phyloP scores from a whole-genome alignment of 2,329 filamentous ascomycete species.

The Thielaviopsis musarum region DNA sequence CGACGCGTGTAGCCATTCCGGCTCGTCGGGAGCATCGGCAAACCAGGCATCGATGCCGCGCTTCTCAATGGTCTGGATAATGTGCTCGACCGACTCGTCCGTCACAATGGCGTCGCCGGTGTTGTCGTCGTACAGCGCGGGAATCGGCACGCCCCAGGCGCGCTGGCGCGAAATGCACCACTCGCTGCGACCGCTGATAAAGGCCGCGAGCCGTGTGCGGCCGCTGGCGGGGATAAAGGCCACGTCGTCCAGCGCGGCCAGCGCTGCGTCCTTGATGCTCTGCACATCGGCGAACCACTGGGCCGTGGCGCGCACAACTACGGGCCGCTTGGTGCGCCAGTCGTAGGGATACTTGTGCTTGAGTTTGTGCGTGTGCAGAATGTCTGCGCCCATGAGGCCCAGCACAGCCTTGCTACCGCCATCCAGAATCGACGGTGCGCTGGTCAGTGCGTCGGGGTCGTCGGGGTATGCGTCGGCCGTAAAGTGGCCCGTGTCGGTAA shows the following conservation, averaged over 20 bases:
- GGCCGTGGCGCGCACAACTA: conserved; percentile 80
- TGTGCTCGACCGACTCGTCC: conserved; percentile 63
- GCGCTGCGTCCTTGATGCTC: conserved; percentile 57
- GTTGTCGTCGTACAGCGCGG: conserved; percentile 61
- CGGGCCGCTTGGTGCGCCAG: conserved; percentile 86
- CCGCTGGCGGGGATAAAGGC: conserved; percentile 64
- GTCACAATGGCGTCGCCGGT: conserved; percentile 63
- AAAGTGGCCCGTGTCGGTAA: conserved; percentile 68
- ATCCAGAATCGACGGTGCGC: conserved; percentile 52
- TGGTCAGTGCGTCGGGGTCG: conserved; percentile 44
- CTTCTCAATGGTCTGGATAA: conserved; percentile 60
- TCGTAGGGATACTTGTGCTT: conserved; percentile 95
- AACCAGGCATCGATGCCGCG: conserved; percentile 90
- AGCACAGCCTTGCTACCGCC: conserved; percentile 56
- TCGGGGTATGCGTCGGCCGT: conserved; percentile 63
- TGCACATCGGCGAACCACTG: conserved; percentile 97
- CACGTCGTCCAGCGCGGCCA: conserved; percentile 53
- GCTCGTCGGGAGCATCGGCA: conserved; percentile 61
- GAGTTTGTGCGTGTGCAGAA: conserved; percentile 55
- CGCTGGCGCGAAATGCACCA: conserved; percentile 97
- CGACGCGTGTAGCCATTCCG: conserved; percentile 55
- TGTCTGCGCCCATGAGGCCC: conserved; percentile 44
- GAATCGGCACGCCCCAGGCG: conserved; percentile 93
- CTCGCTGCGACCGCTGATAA: conserved; percentile 73
- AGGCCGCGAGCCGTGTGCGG: conserved; percentile 61